Conservation (phyloP, 345 rosid genomes). For the Raphanus raphanistrum region DNA sequence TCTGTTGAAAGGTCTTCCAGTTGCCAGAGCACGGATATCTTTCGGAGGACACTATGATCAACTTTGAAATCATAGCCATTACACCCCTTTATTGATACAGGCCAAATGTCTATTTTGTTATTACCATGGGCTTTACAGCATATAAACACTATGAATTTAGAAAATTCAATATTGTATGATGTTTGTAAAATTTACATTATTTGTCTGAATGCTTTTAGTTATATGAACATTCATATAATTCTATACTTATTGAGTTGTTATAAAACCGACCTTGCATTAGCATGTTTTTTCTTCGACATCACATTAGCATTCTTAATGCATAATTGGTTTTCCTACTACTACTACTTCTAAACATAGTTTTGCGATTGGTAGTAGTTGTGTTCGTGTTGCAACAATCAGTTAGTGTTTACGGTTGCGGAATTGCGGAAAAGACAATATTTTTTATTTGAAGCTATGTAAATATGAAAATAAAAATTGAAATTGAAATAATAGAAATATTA, state of each 20-base stretch:
- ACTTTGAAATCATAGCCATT: neutral
- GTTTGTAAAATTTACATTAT: constrained; percentile 10
- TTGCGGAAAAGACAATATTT: too few species aligned
- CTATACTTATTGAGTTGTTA: neutral
- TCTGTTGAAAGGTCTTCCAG: constrained; percentile 66
- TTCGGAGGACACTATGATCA: constrained; percentile 72
- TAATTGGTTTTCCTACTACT: too few species aligned
- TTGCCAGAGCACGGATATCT: constrained; percentile 73
- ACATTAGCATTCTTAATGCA: too few species aligned
- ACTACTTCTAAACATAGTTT: too few species aligned
- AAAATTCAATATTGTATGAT: neutral
- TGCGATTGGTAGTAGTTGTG: too few species aligned
- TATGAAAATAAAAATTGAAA: too few species aligned
- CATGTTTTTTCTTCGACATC: too few species aligned
- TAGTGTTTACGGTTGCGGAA: too few species aligned
- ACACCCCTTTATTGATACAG: neutral
- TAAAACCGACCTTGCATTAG: neutral
- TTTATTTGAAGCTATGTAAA: too few species aligned
- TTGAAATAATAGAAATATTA: too few species aligned
- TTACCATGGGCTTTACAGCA: neutral
- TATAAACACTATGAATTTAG: neutral
- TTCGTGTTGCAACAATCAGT: too few species aligned
- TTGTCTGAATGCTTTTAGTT: neutral
- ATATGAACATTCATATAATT: neutral
- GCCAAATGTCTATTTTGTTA: neutral